Conservation (phyloP, 2,329 filamentous ascomycete species). For the Pseudogymnoascus sp. region DNA sequence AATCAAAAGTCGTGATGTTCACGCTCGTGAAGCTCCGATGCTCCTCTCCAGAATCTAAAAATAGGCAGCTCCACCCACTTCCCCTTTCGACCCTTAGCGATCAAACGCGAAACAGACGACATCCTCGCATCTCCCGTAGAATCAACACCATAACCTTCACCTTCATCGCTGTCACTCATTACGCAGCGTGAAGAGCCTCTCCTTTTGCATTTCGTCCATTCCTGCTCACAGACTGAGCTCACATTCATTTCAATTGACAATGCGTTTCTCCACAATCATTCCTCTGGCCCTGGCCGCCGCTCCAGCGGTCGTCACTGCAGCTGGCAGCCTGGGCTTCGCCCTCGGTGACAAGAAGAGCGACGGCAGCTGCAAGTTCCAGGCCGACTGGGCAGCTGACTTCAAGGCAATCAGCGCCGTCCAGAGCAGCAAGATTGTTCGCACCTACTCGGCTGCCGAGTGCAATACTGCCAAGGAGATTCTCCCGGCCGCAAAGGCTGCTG, state of each 20-base stretch:
- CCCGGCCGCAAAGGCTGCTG: constrained; percentile 55
- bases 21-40: background rate
- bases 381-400: constrained; percentile 60
- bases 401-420: constrained; percentile 45
- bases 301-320: constrained; percentile 41
- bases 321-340: constrained; percentile 55
- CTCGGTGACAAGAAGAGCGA: constrained; percentile 56
- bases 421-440: constrained; percentile 49
- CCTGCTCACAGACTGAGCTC: background rate
- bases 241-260: constrained; percentile 6
- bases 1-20: background rate
- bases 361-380: constrained; percentile 51
- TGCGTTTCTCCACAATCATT: constrained; percentile 15
- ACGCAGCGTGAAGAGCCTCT: constrained; percentile 4
- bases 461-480: constrained; percentile 54
- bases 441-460: constrained; percentile 61
- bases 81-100: constrained; percentile 7
- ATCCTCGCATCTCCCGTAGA: background rate
- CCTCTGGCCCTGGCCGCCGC: constrained; percentile 27
- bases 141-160: background rate
- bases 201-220: background rate
- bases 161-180: constrained; percentile 6
- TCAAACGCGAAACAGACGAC: constrained; percentile 6
- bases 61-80: constrained; percentile 6
- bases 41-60: background rate